Evolutionary conservation across 352 stramenopile species (phyloP), one percentile per base, ranked within the genome.

Genomic region (Thalassiosira pacifica): DNA sequence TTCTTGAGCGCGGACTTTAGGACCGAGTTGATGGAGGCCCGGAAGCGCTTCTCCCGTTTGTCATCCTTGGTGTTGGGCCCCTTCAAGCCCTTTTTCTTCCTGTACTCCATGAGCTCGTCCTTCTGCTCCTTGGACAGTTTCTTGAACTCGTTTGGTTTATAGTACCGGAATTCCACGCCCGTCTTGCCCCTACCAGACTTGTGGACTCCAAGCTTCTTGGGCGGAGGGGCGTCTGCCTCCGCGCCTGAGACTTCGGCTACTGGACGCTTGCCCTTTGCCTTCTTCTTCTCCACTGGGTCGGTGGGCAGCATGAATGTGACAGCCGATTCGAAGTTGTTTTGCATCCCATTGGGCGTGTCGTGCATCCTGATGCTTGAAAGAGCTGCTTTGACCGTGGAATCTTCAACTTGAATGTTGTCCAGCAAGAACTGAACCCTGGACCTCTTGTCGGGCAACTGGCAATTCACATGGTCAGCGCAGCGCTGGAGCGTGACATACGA

Each of bases 81-180:
- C 4, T 42, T 42, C 34, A 42, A 42, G 34, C 34, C 34, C n/a
- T n/a, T n/a, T n/a, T n/a, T n/a, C n/a, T n/a, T n/a, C n/a, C n/a
- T n/a, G n/a, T n/a, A n/a, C n/a, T n/a, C n/a, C 11, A 61, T 48
- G 4, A 87, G 26, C 32, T 87, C 79, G 8, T 57, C n/a, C 5
- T 34, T 3, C 52, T 82, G 57, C 2, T 83, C 65, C 3, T 76
- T 40, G 3, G 52, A 42, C 1, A 87, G 60, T 11, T 2, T 2
- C 2, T 32, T 67, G 34, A 68, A 88, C 52, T 88, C 74, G 0
- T 37, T 9, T 5, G 18, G 5, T 32, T 67, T 78, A 26, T 88
- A 61, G n/a, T 32, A 88, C 19, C 69, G 57, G 0, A 88, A 60
- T 8, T 84, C 66, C 34, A 88, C 67, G 22, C 81, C 81, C 26